Percentiles rank a stretch among this genome's conserved stretches.
phyloP scores from a whole-genome alignment of 306 rosid genomes.

The Sesbania bispinosa region DNA sequence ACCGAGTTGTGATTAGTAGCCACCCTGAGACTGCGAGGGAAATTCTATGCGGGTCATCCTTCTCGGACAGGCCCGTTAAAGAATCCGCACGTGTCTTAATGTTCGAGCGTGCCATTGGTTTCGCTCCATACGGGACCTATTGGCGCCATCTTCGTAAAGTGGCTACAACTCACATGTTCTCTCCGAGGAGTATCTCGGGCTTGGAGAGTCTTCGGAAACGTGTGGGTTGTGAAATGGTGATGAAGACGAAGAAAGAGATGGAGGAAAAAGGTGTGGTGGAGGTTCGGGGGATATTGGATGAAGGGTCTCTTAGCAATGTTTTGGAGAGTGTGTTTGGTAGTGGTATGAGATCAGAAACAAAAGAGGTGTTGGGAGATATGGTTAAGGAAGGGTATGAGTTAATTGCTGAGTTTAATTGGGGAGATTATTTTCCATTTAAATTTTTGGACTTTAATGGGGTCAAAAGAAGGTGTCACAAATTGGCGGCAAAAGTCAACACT shows the following conservation, averaged over 20 bases:
- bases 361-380: slow-evolving; percentile 44
- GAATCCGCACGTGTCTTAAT: slow-evolving; percentile 62
- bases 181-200: slow-evolving; percentile 56
- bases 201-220: slow-evolving; percentile 48
- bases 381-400: slow-evolving; percentile 78
- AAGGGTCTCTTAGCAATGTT: slow-evolving; percentile 61
- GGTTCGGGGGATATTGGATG: slow-evolving; percentile 48
- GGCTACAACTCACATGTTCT: slow-evolving; percentile 65
- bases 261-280: slow-evolving; percentile 58
- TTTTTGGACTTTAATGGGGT: slow-evolving; percentile 80
- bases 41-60: slow-evolving; percentile 56
- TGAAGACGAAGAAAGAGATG: slow-evolving; percentile 27
- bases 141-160: slow-evolving; percentile 76
- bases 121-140: slow-evolving; percentile 66
- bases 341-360: no score
- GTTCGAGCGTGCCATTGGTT: slow-evolving; percentile 95
- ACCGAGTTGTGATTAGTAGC: slow-evolving; percentile 65
- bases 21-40: slow-evolving; percentile 83
- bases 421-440: slow-evolving; percentile 62
- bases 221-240: slow-evolving; percentile 51
- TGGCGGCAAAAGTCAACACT: slow-evolving; percentile 49
- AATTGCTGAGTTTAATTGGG: slow-evolving; percentile 55
- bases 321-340: slow-evolving; percentile 77
- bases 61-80: slow-evolving; percentile 80
- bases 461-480: slow-evolving; percentile 62